Evolutionary conservation across 257 asterid species (phyloP).

Genomic region (Mitragyna speciosa): DNA sequence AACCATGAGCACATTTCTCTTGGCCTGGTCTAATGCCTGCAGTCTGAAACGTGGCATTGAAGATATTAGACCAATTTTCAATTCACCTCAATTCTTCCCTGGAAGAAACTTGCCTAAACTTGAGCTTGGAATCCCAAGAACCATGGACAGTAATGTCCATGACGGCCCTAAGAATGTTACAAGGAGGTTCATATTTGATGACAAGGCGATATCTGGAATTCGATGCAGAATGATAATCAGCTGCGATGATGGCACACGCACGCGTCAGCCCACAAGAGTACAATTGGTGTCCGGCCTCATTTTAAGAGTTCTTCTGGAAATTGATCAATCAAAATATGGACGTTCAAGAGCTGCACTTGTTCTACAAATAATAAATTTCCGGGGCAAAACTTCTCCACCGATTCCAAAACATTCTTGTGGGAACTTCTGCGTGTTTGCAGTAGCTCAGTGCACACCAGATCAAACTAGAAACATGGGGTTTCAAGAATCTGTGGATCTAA

Average conservation of each 20-base stretch:
- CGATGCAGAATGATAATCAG: neutral
- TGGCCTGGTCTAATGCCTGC: constrained; percentile 31
- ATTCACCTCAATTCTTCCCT: constrained; percentile 25
- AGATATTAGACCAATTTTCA: constrained; percentile 8
- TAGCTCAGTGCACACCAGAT: constrained; percentile 5
- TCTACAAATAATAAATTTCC: constrained; percentile 17
- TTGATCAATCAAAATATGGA: constrained; percentile 9
- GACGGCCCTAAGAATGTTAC: constrained; percentile 13
- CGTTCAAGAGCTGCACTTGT: constrained; percentile 6
- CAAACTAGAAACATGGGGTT: neutral
- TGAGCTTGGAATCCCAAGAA: constrained; percentile 4
- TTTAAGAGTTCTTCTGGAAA: constrained; percentile 16
- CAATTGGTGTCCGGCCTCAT: constrained; percentile 21
- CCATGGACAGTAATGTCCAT: neutral
- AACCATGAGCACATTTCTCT: constrained; percentile 25
- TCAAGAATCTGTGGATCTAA: constrained; percentile 4
- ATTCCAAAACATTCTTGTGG: constrained; percentile 30
- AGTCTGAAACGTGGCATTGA: neutral
- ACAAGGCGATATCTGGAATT: constrained; percentile 14
- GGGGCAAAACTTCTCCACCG: constrained; percentile 22
- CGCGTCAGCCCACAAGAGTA: constrained; percentile 13
- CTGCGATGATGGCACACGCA: neutral
- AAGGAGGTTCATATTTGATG: constrained; percentile 22
- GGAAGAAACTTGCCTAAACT: constrained; percentile 1
- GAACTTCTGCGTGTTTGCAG: constrained; percentile 11